Evolutionary conservation across 805 yeast genomes (phyloP).

Genomic region (Starmera pachycereana): DNA sequence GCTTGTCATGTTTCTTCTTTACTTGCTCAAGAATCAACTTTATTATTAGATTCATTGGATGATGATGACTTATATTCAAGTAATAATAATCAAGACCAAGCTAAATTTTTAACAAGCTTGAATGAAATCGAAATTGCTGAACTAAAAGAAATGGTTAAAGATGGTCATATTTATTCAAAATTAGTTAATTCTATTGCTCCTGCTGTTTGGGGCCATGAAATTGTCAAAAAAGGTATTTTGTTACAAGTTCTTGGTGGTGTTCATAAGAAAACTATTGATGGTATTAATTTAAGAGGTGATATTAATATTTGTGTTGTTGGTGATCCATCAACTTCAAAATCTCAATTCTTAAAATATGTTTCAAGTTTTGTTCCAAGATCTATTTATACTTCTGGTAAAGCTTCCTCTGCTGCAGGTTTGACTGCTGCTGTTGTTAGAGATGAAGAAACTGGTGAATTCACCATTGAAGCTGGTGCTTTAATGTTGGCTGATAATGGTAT

Average conservation of each 20-base stretch:
- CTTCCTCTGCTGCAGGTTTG: constrained; percentile 96
- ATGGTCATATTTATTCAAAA: constrained; percentile 74
- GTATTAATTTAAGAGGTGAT: constrained; percentile 92
- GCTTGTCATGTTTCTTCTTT: constrained; percentile 83
- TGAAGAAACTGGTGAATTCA: constrained; percentile 94
- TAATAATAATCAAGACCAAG: constrained; percentile 37
- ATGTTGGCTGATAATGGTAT: constrained; percentile 98
- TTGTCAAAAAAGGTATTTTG: constrained; percentile 83
- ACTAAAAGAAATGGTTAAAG: constrained; percentile 82
- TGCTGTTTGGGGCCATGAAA: constrained; percentile 92
- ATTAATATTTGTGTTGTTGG: constrained; percentile 95
- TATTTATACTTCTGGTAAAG: constrained; percentile 95
- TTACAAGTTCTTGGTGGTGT: constrained; percentile 92
- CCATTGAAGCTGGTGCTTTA: constrained; percentile 97
- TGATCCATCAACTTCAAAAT: constrained; percentile 95
- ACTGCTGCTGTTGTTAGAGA: constrained; percentile 97
- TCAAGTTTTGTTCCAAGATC: constrained; percentile 88
- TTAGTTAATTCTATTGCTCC: constrained; percentile 88
- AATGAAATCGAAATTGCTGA: constrained; percentile 78
- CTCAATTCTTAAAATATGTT: constrained; percentile 91
- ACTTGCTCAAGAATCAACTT: constrained; percentile 25
- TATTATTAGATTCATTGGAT: constrained; percentile 1
- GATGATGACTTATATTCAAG: constrained; percentile 18
- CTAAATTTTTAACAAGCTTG: constrained; percentile 64
- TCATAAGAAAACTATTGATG: constrained; percentile 87